Evolutionary conservation across 495 filamentous ascomycete species (phyloP).

Genomic region (Cercophora sp.): DNA sequence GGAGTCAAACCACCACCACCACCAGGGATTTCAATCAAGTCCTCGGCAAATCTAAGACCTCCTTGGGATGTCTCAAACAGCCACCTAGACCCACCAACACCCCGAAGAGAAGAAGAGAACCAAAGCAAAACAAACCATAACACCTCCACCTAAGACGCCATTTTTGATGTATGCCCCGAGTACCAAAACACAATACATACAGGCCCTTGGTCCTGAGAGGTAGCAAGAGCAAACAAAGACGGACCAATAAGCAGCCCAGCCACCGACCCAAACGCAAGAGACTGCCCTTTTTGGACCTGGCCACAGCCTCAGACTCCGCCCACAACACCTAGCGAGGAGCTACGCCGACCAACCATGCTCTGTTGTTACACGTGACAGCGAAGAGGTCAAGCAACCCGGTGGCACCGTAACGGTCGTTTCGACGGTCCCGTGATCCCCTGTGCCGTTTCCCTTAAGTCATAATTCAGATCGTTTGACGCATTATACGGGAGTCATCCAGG

Average conservation of each 20-base stretch:
- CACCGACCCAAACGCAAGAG: neutral
- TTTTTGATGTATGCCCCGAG: slow-evolving; percentile 28
- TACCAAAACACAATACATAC: slow-evolving; percentile 17
- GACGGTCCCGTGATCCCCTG: neutral
- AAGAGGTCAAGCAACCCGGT: neutral
- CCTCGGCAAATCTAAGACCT: no score
- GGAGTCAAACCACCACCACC: no score
- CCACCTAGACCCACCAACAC: neutral
- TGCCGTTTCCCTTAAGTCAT: neutral
- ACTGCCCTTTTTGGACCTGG: neutral
- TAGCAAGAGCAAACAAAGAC: neutral
- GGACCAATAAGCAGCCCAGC: no score
- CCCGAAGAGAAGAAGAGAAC: slow-evolving; percentile 1
- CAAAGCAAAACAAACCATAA: slow-evolving; percentile 10
- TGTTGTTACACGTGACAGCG: neutral
- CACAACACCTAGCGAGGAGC: neutral
- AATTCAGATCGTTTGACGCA: neutral
- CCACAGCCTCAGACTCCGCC: neutral
- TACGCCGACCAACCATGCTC: neutral
- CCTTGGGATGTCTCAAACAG: no score
- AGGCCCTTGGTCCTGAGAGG: neutral
- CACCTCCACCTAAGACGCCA: slow-evolving; percentile 14
- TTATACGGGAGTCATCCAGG: neutral
- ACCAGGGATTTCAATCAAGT: no score
- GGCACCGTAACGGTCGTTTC: no score